Evolutionary conservation across 352 stramenopile species (phyloP), one percentile per base, ranked within the genome.

Genomic region (Phytophthora meadii): DNA sequence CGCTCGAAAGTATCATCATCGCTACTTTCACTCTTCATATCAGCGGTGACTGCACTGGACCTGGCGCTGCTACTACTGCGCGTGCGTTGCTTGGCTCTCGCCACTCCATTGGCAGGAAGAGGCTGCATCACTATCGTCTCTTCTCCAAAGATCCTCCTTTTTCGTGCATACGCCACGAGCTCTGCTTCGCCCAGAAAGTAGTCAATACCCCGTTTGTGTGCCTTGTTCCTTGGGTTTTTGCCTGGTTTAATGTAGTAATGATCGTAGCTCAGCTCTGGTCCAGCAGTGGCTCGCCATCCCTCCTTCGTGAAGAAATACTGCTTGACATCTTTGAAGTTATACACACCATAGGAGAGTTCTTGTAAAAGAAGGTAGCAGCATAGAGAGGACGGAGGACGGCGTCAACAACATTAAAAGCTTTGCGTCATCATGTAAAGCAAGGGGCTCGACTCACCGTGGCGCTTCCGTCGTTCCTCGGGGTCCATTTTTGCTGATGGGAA

Each of bases 241-340:
- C 61, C 61, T 5, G 74, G 74, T 44, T 78, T 75, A 46, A 82
- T 64, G 55, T 82, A 82, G 64, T 57, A 82, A 61, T 82, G 74
- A 28, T 82, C 64, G 57, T 82, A 82, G 47, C 71, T 78, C 32
- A 82, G 71, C 39, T 34, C 0, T 12, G 60, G 58, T 0, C 67
- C 74, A 10, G 25, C 36, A 50, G n/a, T 56, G 59, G 19, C 30
- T 64, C 72, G 30, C 30, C 30, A 36, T 14, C 30, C 30, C 30
- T 36, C 30, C 30, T 36, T 36, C 9, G 30, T 36, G 41, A 55
- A 64, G 68, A 78, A 80, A 47, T 78, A 53, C 7, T 11, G n/a
- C 61, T 74, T 80, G 22, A 82, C 74, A 54, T 77, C 68, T 27
- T 61, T 62, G 44, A 82, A 82, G 54, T 76, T 82, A 61, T 82